Evolutionary conservation across 2,329 filamentous ascomycete species (phyloP), one percentile per base, ranked within the genome.

Genomic region (Aureobasidium sp.): DNA sequence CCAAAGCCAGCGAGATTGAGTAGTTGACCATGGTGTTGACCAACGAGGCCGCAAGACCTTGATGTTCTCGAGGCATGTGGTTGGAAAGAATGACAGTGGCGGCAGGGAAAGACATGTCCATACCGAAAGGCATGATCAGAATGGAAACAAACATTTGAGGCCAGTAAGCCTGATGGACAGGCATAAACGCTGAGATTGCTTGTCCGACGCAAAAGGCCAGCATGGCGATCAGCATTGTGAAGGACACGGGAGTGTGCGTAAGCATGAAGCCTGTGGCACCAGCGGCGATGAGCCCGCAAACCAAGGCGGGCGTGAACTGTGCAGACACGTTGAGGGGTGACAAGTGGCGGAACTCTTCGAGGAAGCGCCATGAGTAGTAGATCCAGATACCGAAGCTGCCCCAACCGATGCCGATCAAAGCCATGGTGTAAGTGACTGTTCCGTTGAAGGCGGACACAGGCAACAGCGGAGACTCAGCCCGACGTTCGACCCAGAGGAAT

Each of bases 341-440:
- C 36, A 67, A 63, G 13, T 63, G 61, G n/a, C 73, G 72, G 16
- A 73, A 61, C 25, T 69, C 62, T 45, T 69, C 65, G 5, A 75
- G 67, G 62, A 74, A 75, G 10, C 69, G 67, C 64, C 70, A 73
- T 36, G 66, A 69, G 64, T 74, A 75, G 65, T 69, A 73, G 50
- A 74, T 67, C 73, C 74, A 76, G 65, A 64, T 27, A 69, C 65
- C 87, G 66, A 91, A 86, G 34, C 83, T 86, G 1, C 87, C 88
- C 88, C 87, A 90, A 14, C 88, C 87, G 1, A 86, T 89, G 3
- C 88, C 88, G 61, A 91, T 89, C 42, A 67, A 63, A 8, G 66
- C 67, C 50, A 73, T 68, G 32, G 71, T 67, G 58, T 65, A 72
- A 44, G 62, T 64, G 32, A 70, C 66, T 3, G 69, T 71, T 58